Conservation (phyloP, 805 yeast genomes). For the Suhomyces xylopsoci region DNA sequence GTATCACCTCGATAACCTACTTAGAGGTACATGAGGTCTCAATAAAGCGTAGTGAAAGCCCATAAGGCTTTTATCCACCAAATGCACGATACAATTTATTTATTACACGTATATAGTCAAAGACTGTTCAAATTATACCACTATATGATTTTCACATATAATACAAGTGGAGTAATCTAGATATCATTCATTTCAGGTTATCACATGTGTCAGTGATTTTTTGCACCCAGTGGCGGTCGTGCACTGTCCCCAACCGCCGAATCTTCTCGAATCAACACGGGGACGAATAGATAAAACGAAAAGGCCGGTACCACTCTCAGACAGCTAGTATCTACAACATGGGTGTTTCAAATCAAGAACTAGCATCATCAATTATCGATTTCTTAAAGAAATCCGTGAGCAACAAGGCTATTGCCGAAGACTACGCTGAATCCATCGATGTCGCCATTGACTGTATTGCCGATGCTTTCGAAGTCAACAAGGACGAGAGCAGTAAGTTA, state of each 20-base stretch:
- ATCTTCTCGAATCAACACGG: slow-evolving; percentile 3
- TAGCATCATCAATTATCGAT: slow-evolving; percentile 70
- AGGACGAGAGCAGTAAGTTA: slow-evolving; percentile 45
- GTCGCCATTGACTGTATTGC: slow-evolving; percentile 91
- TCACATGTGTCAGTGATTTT: not conserved
- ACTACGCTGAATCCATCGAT: slow-evolving; percentile 83
- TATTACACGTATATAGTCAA: too few species aligned
- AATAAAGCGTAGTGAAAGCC: too few species aligned
- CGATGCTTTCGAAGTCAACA: slow-evolving; percentile 74
- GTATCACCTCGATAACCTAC: too few species aligned
- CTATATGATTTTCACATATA: too few species aligned
- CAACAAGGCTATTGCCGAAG: slow-evolving; percentile 66
- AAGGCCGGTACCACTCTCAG: not conserved
- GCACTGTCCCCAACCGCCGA: slow-evolving; percentile 1
- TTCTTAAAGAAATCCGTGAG: slow-evolving; percentile 61
- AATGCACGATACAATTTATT: too few species aligned
- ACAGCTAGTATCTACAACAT: slow-evolving; percentile 29
- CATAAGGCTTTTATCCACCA: too few species aligned
- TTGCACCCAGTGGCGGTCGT: not conserved
- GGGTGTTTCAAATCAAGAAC: slow-evolving; percentile 50
- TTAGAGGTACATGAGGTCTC: too few species aligned
- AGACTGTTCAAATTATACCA: too few species aligned
- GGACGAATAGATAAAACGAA: not conserved
- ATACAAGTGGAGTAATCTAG: too few species aligned
- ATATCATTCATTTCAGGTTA: too few species aligned